Evolutionary conservation across 2,329 filamentous ascomycete species (phyloP).

Genomic region (Claviceps sp.): DNA sequence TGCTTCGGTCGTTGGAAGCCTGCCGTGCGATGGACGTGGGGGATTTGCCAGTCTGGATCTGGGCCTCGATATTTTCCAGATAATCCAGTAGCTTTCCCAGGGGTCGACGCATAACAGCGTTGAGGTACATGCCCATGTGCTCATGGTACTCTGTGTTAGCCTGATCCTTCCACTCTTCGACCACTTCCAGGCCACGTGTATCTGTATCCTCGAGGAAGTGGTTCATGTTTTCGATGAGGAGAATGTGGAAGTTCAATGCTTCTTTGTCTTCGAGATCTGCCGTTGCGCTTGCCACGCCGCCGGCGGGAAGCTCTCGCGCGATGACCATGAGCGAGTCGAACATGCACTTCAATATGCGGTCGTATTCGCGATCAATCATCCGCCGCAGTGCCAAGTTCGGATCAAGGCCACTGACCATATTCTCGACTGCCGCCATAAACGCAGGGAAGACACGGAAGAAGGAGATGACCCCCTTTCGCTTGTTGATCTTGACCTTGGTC

Average conservation of each 20-base stretch:
- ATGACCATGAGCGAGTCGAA: slow-evolving; percentile 95
- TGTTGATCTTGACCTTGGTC: slow-evolving; percentile 97
- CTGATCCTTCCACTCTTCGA: slow-evolving; percentile 71
- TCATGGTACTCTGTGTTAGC: slow-evolving; percentile 69
- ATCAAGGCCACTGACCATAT: slow-evolving; percentile 54
- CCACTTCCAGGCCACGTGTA: slow-evolving; percentile 55
- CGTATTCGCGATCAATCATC: slow-evolving; percentile 76
- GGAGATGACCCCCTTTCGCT: slow-evolving; percentile 88
- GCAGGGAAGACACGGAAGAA: slow-evolving; percentile 90
- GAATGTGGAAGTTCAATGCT: slow-evolving; percentile 90
- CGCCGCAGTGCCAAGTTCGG: slow-evolving; percentile 51
- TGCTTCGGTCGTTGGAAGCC: slow-evolving; percentile 66
- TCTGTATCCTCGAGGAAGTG: slow-evolving; percentile 91
- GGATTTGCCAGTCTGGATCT: slow-evolving; percentile 45
- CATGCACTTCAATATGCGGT: slow-evolving; percentile 84
- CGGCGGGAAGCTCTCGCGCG: slow-evolving; percentile 53
- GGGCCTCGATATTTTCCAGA: slow-evolving; percentile 74
- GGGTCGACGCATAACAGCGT: slow-evolving; percentile 76
- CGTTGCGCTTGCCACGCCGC: slow-evolving; percentile 27
- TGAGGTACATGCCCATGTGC: slow-evolving; percentile 78
- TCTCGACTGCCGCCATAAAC: slow-evolving; percentile 73
- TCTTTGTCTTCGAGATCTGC: slow-evolving; percentile 78
- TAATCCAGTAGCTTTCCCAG: slow-evolving; percentile 86
- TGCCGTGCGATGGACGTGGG: slow-evolving; percentile 57
- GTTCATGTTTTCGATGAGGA: slow-evolving; percentile 98